Base-by-base conservation (phyloP, 164 flowering plant species). In the Malania oleifera region DNA sequence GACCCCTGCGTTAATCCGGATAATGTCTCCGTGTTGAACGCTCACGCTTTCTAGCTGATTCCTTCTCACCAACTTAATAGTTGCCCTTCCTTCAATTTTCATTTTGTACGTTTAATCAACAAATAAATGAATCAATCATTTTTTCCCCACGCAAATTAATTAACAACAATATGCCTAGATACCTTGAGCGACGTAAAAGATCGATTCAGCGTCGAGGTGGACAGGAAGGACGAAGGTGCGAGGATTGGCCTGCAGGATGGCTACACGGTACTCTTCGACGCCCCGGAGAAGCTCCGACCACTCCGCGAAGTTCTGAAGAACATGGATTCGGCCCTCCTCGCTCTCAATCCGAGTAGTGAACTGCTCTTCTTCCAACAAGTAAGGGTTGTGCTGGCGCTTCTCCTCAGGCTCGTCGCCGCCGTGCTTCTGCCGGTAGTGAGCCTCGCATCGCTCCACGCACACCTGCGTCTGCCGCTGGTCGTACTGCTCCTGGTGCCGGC, bases 181-280 rank as follows among this genome's bases (percentile, higher is more conserved):
- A 72, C 82, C 84, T 5, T 54, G 39, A 1, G 62, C 69, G 7
- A 77, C 77, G 31, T 67, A 63, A 67, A 59, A 5, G 37, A 80
- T 15, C 12, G 52, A 44, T 0, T 79, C 80, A 7, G 85, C 85
- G 57, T 85, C 91, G 20, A 46, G 52, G 37, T 85, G 85, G 26
- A 19, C 38, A 17, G 87, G 87, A 11, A 67, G 12, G 2, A 77
- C 34, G 50, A 85, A 75, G 7, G 84, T 69, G 1, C 63, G 70
- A 19, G 86, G 86, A 25, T 75, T 64, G 7, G 83, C 80, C 56
- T 78, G 83, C 2, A 85, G 67, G 52, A 73, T 1, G 2, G 56
- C 66, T 1, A 82, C 5, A 0, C 90, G 71, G 26, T 26, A 80
- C 25, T 82, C 77, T 40, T 78, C 71, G 11, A 84, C 53, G 6